Base-by-base conservation (phyloP, 495 filamentous ascomycete species). In the Hyaloscypha finlandica region DNA sequence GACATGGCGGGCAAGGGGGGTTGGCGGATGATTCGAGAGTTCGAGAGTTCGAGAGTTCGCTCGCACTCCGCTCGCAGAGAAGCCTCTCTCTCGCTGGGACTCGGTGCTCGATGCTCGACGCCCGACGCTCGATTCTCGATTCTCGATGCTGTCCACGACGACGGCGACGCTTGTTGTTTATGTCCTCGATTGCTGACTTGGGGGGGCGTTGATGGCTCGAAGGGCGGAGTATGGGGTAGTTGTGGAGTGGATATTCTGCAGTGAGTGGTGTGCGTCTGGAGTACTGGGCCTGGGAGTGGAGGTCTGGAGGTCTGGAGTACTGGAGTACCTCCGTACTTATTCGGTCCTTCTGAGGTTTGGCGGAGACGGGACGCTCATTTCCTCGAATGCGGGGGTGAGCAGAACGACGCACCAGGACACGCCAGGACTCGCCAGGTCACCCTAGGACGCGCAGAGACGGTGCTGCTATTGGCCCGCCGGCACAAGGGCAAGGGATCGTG, bases 1-100 rank as follows among this genome's bases (percentile, higher is more conserved):
- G 83, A 79, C 80, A 84, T 84, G 55, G 70, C 64, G 64, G 63
- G 65, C 65, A 45, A 54, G 42, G 53, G 8, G 22, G 19, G 0
- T 5, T 14, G 56, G 25, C 25, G 25, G 25, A 1, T 25, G 25
- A 2, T 25, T 25, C 25, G 14, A 59, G 35, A 33, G 30, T 48
- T 53, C 8, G 35, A n/a, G n/a, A n/a, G 25, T 25, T 25, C 25
- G 14, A 59, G 35, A 33, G 30, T 48, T 53, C 8, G 35, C 20
- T 16, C n/a, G 54, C 19, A 29, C 22, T 31, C 33, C 5, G 31
- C 32, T 33, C 35, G 12, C 39, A 14, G 8, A 4, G 5, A 48
- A 37, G 33, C 37, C 51, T 61, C 29, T 25, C 25, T 25, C 25
- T 25, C 25, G 25, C 25, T 25, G 25, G 16, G 29, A 53, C 53